phyloP scores from a whole-genome alignment of 225 moss, liverwort and hornwort species.

The Rhytidiadelphus loreus region DNA sequence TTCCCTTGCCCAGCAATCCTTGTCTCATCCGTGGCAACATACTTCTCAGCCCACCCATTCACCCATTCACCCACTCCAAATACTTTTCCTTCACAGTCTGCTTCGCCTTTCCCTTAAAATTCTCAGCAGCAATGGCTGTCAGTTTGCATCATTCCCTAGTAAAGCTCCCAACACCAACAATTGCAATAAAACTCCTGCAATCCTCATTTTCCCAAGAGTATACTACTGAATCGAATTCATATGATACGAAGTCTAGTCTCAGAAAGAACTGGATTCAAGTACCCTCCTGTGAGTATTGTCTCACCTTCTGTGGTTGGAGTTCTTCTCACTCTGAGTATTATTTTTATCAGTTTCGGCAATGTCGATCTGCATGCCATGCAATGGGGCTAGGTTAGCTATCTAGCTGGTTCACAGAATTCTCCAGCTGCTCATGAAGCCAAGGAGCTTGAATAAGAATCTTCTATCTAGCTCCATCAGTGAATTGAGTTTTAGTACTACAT shows the following conservation, averaged over 20 bases:
- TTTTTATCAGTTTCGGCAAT: not conserved
- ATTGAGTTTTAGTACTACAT: not conserved
- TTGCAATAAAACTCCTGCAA: not conserved
- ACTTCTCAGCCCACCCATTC: not conserved
- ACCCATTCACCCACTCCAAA: conserved; percentile 4
- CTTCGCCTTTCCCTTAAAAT: not conserved
- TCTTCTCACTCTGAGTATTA: not conserved
- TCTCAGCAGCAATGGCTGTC: not conserved
- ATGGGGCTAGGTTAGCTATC: not conserved
- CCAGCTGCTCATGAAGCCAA: not conserved
- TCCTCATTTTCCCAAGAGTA: not conserved
- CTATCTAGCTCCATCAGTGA: not conserved
- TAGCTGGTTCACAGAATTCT: not conserved
- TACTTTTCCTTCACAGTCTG: conserved; percentile 2
- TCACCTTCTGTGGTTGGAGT: not conserved
- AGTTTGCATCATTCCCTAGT: not conserved
- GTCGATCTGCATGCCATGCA: not conserved
- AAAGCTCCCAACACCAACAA: not conserved
- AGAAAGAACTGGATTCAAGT: not conserved
- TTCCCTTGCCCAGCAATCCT: not conserved
- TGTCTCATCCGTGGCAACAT: not conserved
- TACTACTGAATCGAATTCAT: not conserved
- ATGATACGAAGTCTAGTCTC: not conserved
- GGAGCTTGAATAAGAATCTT: not conserved
- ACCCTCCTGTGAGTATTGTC: not conserved